Evolutionary conservation across 805 yeast species (phyloP).

Genomic region (Candida krabiensis): DNA sequence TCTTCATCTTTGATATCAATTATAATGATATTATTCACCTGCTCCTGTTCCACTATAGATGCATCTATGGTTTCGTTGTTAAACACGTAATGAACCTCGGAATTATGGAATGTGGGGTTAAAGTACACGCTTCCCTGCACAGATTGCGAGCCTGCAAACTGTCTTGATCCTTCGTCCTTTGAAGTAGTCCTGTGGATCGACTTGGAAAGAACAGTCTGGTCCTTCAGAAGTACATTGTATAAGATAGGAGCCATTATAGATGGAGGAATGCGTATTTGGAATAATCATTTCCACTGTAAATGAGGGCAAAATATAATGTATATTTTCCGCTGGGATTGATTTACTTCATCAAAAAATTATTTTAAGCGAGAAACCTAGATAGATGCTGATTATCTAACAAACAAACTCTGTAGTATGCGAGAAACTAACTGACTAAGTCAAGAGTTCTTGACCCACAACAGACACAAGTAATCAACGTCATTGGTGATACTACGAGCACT

Average conservation of each 20-base stretch:
- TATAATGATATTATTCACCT: constrained; percentile 8
- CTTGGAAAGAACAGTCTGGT: constrained; percentile 11
- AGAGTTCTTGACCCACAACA: too few species aligned
- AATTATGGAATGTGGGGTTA: constrained; percentile 4
- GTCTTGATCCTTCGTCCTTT: background rate
- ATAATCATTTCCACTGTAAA: too few species aligned
- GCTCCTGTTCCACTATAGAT: constrained; percentile 3
- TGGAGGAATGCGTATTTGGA: too few species aligned
- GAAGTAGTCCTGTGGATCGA: constrained; percentile 6
- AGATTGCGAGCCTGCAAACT: background rate
- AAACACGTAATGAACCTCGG: constrained; percentile 6
- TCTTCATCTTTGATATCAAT: constrained; percentile 11
- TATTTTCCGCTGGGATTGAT: too few species aligned
- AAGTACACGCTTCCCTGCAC: background rate
- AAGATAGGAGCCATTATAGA: background rate
- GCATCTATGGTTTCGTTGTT: constrained; percentile 15
- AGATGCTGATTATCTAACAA: too few species aligned
- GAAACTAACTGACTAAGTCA: too few species aligned
- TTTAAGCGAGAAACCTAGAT: too few species aligned
- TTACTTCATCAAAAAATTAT: too few species aligned
- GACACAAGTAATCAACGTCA: too few species aligned
- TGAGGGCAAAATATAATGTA: too few species aligned
- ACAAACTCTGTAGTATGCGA: too few species aligned
- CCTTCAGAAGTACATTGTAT: constrained; percentile 13
- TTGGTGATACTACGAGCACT: too few species aligned